Conservation (phyloP, 1,284 basidiomycete species). For the Neolentinus lepideus region DNA sequence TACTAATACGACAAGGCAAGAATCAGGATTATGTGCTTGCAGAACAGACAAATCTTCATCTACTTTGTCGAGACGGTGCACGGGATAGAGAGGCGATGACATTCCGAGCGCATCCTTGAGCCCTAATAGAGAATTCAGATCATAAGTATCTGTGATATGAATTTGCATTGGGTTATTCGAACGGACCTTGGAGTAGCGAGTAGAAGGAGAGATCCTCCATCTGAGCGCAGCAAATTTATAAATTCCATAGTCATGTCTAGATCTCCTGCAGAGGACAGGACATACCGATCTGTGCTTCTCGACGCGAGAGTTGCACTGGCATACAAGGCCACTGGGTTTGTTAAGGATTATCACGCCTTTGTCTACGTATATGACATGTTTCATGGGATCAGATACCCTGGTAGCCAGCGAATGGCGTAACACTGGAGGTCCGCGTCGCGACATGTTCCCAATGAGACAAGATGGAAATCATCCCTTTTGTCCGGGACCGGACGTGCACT, state of each 20-base stretch:
- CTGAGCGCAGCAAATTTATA: no score
- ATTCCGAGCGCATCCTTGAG: conserved; percentile 29
- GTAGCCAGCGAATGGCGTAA: not conserved
- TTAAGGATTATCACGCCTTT: conserved; percentile 47
- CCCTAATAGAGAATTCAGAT: conserved; percentile 22
- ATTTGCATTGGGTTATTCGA: not conserved
- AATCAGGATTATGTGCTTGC: no score
- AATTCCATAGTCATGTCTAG: not conserved
- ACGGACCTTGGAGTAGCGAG: not conserved
- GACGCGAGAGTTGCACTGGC: conserved; percentile 30
- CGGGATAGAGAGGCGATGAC: conserved; percentile 31
- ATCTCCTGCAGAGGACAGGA: not conserved
- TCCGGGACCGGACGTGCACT: no score
- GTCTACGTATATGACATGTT: conserved; percentile 36
- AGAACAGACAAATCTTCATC: no score
- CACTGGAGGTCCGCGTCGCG: not conserved
- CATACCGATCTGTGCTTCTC: not conserved
- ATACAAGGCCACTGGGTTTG: conserved; percentile 54
- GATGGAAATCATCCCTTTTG: no score
- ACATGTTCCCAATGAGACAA: no score
- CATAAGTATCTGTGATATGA: not conserved
- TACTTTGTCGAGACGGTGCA: conserved; percentile 71
- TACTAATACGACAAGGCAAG: conserved; percentile 26
- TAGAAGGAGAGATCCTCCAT: not conserved
- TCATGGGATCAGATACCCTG: not conserved